Evolutionary conservation across 2,329 filamentous ascomycete genomes (phyloP).

Genomic region (Dryadomyces quercus-mongolicae): DNA sequence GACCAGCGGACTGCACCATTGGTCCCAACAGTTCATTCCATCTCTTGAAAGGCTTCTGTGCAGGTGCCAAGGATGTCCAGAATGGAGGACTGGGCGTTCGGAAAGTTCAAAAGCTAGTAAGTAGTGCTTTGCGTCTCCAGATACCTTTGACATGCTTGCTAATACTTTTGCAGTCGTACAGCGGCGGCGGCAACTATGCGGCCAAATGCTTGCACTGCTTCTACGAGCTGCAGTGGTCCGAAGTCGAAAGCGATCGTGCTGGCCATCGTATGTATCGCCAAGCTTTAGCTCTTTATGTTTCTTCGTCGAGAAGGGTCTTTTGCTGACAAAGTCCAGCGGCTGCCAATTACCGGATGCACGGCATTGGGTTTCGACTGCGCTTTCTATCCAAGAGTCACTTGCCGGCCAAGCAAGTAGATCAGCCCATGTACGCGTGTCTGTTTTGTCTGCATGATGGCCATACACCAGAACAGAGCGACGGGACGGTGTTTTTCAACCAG

Average conservation of each 20-base stretch:
- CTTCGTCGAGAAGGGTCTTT: too few relatives aligned
- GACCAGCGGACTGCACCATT: constrained; percentile 24
- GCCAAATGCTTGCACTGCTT: constrained; percentile 41
- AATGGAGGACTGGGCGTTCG: constrained; percentile 36
- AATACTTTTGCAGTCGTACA: constrained; percentile 12
- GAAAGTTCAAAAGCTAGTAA: constrained; percentile 36
- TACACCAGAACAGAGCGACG: constrained; percentile 41
- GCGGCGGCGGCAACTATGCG: constrained; percentile 25
- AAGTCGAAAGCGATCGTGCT: constrained; percentile 39
- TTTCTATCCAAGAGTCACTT: constrained; percentile 46
- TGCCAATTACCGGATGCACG: constrained; percentile 33
- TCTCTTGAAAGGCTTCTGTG: constrained; percentile 41
- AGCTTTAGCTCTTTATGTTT: too few relatives aligned
- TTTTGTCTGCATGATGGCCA: constrained; percentile 38
- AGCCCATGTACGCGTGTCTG: constrained; percentile 40
- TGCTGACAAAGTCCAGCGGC: constrained; percentile 19
- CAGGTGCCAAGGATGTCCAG: constrained; percentile 37
- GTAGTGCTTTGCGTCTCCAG: constrained; percentile 6
- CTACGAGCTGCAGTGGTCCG: constrained; percentile 39
- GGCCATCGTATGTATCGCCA: constrained; percentile 31
- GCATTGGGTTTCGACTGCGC: constrained; percentile 37
- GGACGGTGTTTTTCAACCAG: constrained; percentile 43
- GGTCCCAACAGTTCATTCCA: constrained; percentile 36
- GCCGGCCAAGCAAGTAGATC: constrained; percentile 34
- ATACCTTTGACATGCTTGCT: neutral